These are phyloP conservation scores for Talaromyces islandicus DNA, from an alignment of 2,329 filamentous ascomycete genomes.

Conservation along the genomic window DNA sequence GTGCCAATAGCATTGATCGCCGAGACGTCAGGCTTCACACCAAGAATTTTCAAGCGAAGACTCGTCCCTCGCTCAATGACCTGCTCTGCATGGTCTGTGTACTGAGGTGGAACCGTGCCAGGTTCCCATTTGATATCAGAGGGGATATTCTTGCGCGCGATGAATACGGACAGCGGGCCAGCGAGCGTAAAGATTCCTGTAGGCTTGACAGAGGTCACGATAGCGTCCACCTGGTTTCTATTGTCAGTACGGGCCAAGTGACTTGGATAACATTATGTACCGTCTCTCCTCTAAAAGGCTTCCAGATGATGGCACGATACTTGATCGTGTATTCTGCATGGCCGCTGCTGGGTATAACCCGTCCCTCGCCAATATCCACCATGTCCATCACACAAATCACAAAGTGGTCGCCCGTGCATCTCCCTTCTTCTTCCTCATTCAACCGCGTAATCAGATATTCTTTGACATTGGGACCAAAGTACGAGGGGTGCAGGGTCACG, in stretches of 20 bases:
- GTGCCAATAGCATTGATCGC: conserved; percentile 96
- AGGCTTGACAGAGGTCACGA: conserved; percentile 84
- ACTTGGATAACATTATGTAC: conserved; percentile 49
- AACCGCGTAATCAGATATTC: conserved; percentile 86
- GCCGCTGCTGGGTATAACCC: conserved; percentile 85
- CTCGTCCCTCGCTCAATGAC: conserved; percentile 92
- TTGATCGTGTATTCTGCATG: conserved; percentile 91
- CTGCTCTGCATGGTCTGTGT: conserved; percentile 89
- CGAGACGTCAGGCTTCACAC: conserved; percentile 85
- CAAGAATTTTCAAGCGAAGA: conserved; percentile 88
- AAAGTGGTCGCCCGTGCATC: conserved; percentile 91
- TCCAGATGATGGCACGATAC: conserved; percentile 95
- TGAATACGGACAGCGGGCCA: conserved; percentile 44
- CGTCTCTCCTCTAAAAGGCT: conserved; percentile 96
- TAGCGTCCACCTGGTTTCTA: conserved; percentile 72
- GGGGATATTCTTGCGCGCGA: conserved; percentile 65
- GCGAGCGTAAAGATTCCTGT: conserved; percentile 68
- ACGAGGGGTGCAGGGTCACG: conserved; percentile 92
- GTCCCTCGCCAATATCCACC: conserved; percentile 87
- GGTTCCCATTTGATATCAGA: conserved; percentile 89
- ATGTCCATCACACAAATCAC: conserved; percentile 98
- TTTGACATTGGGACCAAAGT: conserved; percentile 90
- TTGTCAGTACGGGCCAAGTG: conserved; percentile 21
- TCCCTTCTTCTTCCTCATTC: conserved; percentile 88
- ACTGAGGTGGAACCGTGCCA: conserved; percentile 93